Conservation (phyloP, 257 asterid species). For the Capsicum chinense region DNA sequence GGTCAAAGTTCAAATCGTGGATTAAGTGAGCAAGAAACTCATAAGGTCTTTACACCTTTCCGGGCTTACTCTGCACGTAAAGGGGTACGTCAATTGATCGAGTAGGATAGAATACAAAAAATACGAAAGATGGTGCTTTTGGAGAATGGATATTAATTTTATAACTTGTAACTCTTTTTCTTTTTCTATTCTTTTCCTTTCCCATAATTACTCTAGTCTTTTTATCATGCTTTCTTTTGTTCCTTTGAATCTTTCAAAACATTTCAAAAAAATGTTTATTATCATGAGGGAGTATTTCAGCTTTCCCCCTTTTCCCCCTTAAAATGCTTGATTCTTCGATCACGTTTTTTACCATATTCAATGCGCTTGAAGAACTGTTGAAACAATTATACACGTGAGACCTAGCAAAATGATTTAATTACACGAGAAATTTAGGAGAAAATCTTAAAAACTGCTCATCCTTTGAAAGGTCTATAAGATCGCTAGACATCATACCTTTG, state of each 20-base stretch:
- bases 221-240: background rate
- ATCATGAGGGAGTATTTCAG: background rate
- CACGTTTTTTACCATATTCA: background rate
- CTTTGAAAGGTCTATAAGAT: background rate
- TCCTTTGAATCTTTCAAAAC: background rate
- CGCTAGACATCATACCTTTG: background rate
- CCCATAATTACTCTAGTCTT: background rate
- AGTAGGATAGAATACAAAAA: slow-evolving; percentile 7
- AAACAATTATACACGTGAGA: background rate
- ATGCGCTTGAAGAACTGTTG: background rate
- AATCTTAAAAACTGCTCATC: background rate
- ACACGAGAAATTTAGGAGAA: background rate
- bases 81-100: slow-evolving; percentile 49
- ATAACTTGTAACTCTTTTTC: background rate
- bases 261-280: no score
- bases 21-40: slow-evolving; percentile 35
- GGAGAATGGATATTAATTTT: background rate
- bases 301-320: background rate
- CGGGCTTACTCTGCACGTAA: slow-evolving; percentile 67
- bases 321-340: background rate
- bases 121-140: background rate
- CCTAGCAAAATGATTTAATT: background rate
- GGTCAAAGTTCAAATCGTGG: slow-evolving; percentile 44
- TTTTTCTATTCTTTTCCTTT: background rate
- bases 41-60: slow-evolving; percentile 47